Conservation (phyloP, 106 monocot species). For the Triglochin maritima region DNA sequence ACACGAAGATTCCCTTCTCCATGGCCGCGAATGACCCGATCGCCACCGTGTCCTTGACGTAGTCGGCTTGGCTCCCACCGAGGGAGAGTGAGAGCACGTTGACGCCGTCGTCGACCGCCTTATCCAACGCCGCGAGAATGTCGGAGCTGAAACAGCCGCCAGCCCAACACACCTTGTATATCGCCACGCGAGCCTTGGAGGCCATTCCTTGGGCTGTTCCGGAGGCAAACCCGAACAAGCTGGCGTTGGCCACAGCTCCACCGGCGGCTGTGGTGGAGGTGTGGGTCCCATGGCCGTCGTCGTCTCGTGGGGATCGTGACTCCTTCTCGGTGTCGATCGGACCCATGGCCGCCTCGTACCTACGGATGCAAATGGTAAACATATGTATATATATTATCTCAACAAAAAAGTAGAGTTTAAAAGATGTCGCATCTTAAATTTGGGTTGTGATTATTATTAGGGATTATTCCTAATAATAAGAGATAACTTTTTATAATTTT, state of each 20-base stretch:
- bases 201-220: constrained; percentile 94
- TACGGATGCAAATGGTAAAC: too few species aligned
- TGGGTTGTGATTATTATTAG: too few species aligned
- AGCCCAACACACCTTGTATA: constrained; percentile 94
- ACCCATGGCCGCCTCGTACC: constrained; percentile 79
- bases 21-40: constrained; percentile 76
- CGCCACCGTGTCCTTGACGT: constrained; percentile 75
- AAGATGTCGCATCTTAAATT: too few species aligned
- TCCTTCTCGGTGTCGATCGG: constrained; percentile 59
- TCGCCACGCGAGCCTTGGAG: constrained; percentile 49
- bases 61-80: constrained; percentile 80
- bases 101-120: constrained; percentile 76
- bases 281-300: constrained; percentile 93
- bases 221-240: constrained; percentile 64
- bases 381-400: too few species aligned
- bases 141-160: constrained; percentile 97
- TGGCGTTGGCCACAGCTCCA: constrained; percentile 41
- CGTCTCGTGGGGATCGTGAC: constrained; percentile 70
- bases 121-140: constrained; percentile 77
- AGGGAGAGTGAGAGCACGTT: constrained; percentile 83
- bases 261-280: constrained; percentile 84
- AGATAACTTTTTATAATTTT: too few species aligned
- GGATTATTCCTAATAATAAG: too few species aligned
- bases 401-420: too few species aligned
- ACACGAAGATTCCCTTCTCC: constrained; percentile 79